Evolutionary conservation across 495 filamentous ascomycete genomes (phyloP).

Genomic region (Penicillium cosmopolitanum): DNA sequence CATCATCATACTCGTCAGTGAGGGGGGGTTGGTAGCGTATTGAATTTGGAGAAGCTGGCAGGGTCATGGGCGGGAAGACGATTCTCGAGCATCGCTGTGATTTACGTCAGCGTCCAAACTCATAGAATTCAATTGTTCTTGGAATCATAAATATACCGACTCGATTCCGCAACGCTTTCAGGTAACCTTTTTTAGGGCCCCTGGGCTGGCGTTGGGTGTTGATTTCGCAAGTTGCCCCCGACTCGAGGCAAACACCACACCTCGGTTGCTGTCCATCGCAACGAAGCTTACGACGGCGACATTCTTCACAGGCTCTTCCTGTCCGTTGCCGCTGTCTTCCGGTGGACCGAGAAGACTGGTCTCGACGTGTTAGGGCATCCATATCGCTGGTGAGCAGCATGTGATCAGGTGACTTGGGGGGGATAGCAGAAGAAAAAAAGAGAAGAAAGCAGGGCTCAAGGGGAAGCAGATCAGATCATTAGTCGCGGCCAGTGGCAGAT

Average conservation of each 20-base stretch:
- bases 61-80: not conserved
- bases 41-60: not conserved
- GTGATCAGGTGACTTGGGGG: not conserved
- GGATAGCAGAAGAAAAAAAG: not conserved
- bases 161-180: constrained; percentile 43
- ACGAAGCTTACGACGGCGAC: constrained; percentile 45
- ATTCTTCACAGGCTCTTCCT: constrained; percentile 44
- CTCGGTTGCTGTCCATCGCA: constrained; percentile 56
- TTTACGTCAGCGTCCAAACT: not conserved
- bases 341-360: not conserved
- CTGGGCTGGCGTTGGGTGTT: constrained; percentile 43
- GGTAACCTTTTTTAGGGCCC: constrained; percentile 58
- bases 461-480: not conserved
- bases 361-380: not conserved
- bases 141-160: constrained; percentile 1
- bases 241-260: constrained; percentile 53
- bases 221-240: constrained; percentile 49
- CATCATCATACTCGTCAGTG: constrained; percentile 3
- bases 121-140: not conserved
- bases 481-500: not conserved
- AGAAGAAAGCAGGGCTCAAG: not conserved
- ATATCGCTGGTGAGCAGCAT: not conserved
- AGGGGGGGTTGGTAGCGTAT: not conserved
- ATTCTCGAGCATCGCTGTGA: constrained; percentile 6
- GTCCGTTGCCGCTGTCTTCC: constrained; percentile 16